Evolutionary conservation across 768 basidiomycete species (phyloP), one percentile per base, ranked within the genome.

Genomic region (Termitomyces heimii): DNA sequence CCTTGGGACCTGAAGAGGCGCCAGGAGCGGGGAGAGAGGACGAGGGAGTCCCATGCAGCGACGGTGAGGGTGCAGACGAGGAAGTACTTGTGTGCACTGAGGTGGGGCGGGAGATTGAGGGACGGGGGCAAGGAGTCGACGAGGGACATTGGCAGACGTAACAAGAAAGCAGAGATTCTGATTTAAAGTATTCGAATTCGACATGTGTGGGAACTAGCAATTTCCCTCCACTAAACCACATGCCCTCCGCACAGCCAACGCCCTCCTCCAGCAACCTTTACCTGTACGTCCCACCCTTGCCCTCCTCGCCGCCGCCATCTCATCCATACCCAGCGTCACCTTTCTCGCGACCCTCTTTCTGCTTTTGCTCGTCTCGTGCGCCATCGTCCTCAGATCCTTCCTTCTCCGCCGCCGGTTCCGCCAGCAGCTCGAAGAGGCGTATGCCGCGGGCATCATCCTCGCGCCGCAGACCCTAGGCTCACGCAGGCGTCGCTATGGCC

Each of bases 61-160:
- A 94, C 89, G 54, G 91, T 94, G 60, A 94, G 82, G 0, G 91
- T 90, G 75, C 91, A 94, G 61, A 93, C 92, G 47, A 89, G 82
- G 68, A 93, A 92, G 65, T 94, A 94, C 71, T 93, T 92, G 78
- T 92, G 91, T 0, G 91, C 91, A 31, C 81, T 83, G 35, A 93
- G 78, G 68, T 90, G 91, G 1, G 91, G 80, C 0, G 91, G 80
- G 5, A 92, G 82, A 62, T 87, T 75, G 66, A 93, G 84, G 24
- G 84, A 88, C 54, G 77, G 70, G 18, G 91, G 91, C 8, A 92
- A 76, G 4, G 61, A n/a, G n/a, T n/a, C 26, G 4, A 60, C 29
- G 44, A 69, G 59, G 18, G 62, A 22, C 42, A n/a, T n/a, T n/a
- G n/a, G n/a, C n/a, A n/a, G n/a, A n/a, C n/a, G n/a, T n/a, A n/a